Conservation (phyloP, 2,329 filamentous ascomycete genomes). For the Aureobasidium melanogenum region DNA sequence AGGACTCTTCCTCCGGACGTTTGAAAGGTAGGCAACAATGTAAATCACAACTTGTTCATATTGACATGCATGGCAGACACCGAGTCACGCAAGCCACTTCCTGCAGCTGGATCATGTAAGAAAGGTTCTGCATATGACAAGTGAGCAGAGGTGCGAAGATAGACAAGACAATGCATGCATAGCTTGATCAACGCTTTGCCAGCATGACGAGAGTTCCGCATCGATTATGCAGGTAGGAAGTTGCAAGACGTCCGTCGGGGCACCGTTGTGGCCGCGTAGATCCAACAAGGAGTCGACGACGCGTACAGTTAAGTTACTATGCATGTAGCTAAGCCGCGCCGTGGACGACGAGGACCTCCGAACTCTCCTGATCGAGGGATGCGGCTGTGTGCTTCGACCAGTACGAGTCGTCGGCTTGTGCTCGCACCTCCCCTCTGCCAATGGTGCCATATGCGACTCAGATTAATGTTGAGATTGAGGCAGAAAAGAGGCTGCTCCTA, state of each 20-base stretch:
- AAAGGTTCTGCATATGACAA: not conserved
- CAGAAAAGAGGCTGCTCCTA: not conserved
- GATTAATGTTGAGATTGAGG: conserved; percentile 1
- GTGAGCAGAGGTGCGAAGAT: not conserved
- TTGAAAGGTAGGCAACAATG: not conserved
- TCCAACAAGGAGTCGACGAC: not conserved
- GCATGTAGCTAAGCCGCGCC: not conserved
- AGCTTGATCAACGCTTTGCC: not conserved
- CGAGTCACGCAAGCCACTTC: not conserved
- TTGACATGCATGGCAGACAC: not conserved
- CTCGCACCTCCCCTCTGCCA: not conserved
- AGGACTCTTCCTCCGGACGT: no score
- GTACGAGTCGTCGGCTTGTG: not conserved
- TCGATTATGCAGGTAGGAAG: not conserved
- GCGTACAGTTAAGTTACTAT: conserved; percentile 5
- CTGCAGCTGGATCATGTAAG: conserved; percentile 2
- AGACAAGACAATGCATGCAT: not conserved
- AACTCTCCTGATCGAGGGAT: not conserved
- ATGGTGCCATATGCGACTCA: not conserved
- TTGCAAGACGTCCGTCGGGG: not conserved
- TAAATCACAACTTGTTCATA: not conserved
- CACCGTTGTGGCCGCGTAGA: not conserved
- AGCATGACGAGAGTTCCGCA: not conserved
- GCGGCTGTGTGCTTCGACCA: not conserved
- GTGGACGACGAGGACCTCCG: not conserved